Conservation (phyloP, 495 filamentous ascomycete genomes). For the Neurospora tetrasperma region DNA sequence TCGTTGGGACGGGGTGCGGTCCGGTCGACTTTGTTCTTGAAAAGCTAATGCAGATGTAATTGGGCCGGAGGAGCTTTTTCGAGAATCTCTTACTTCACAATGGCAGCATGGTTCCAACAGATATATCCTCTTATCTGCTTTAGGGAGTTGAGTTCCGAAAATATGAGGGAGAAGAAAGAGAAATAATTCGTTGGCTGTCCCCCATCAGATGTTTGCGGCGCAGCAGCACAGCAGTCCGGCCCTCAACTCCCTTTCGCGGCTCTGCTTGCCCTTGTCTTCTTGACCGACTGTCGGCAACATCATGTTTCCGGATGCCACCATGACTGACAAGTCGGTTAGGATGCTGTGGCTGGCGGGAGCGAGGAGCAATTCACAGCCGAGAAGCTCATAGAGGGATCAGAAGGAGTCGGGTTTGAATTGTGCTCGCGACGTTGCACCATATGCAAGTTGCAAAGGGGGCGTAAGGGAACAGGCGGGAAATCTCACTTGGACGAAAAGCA, state of each 20-base stretch:
- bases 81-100: slow-evolving; percentile 9
- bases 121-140: slow-evolving; percentile 8
- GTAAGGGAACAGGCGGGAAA: neutral
- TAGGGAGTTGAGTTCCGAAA: slow-evolving; percentile 3
- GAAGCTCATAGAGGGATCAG: neutral
- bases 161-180: neutral
- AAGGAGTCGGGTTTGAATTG: neutral
- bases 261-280: neutral
- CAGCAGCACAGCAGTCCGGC: neutral
- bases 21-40: slow-evolving; percentile 25
- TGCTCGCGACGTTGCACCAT: neutral
- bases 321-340: neutral
- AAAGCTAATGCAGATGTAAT: slow-evolving; percentile 29
- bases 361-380: neutral
- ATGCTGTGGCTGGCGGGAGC: neutral
- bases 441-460: neutral
- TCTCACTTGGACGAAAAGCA: neutral
- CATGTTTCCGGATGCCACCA: neutral
- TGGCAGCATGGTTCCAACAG: slow-evolving; percentile 9
- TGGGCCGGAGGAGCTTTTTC: slow-evolving; percentile 23
- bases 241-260: neutral
- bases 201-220: neutral
- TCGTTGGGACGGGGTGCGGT: slow-evolving; percentile 15
- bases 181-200: neutral
- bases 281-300: neutral